Evolutionary conservation across 495 filamentous ascomycete species (phyloP).

Genomic region (Thermothielavioides terrestris): DNA sequence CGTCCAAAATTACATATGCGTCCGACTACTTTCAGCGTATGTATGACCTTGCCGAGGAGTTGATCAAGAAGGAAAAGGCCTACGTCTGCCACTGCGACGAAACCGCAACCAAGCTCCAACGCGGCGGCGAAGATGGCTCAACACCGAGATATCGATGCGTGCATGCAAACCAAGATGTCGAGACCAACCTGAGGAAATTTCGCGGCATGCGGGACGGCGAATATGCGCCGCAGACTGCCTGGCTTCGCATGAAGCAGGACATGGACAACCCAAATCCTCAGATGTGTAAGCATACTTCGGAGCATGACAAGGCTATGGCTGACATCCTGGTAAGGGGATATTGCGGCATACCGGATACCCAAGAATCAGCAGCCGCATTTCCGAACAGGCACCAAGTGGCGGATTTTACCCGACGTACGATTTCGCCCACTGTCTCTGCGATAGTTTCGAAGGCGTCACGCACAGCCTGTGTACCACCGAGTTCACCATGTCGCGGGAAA

Average conservation of each 20-base stretch:
- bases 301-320: too few relatives aligned
- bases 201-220: constrained; percentile 69
- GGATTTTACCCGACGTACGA: constrained; percentile 36
- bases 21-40: constrained; percentile 79
- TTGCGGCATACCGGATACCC: constrained; percentile 83
- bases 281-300: too few relatives aligned
- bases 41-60: constrained; percentile 60
- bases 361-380: constrained; percentile 60
- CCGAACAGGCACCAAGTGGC: constrained; percentile 56
- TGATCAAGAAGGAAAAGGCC: constrained; percentile 71
- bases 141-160: constrained; percentile 53
- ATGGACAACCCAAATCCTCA: constrained; percentile 68
- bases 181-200: constrained; percentile 66
- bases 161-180: constrained; percentile 50
- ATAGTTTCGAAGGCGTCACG: constrained; percentile 83
- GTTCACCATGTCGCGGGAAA: constrained; percentile 66
- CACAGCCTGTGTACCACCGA: constrained; percentile 89
- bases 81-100: constrained; percentile 82
- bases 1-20: constrained; percentile 65
- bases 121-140: constrained; percentile 64
- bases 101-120: constrained; percentile 68
- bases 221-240: constrained; percentile 64
- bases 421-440: constrained; percentile 77
- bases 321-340: too few relatives aligned
- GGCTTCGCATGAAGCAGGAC: constrained; percentile 79